Evolutionary conservation across 2,329 filamentous ascomycete genomes (phyloP).

Genomic region (Diaporthe citri): DNA sequence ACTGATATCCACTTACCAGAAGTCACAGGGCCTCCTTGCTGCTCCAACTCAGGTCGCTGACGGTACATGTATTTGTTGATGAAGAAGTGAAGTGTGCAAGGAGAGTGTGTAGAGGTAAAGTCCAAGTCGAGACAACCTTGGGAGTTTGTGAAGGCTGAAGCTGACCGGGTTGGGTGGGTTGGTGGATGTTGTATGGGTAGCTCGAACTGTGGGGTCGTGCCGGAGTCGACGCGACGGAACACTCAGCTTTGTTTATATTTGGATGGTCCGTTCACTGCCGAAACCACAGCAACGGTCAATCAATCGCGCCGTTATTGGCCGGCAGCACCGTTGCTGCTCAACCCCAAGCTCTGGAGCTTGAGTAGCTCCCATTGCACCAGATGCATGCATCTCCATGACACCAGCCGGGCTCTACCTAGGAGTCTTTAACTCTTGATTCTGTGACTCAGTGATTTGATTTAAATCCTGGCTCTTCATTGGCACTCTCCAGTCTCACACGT

Average conservation of each 20-base stretch:
- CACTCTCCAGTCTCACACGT: background rate
- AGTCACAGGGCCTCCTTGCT: constrained; percentile 3
- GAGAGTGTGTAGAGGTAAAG: constrained; percentile 8
- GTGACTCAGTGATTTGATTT: background rate
- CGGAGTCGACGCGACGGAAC: constrained; percentile 29
- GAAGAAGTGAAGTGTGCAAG: background rate
- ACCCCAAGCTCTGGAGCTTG: constrained; percentile 20
- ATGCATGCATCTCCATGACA: constrained; percentile 13
- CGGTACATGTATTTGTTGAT: background rate
- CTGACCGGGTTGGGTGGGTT: background rate
- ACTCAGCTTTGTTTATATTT: constrained; percentile 32
- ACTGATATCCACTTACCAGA: constrained; percentile 17
- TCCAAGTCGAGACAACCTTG: constrained; percentile 17
- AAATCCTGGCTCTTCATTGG: background rate
- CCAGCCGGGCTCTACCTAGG: background rate
- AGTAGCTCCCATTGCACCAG: background rate
- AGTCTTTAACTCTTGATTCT: background rate
- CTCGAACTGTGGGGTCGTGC: constrained; percentile 32
- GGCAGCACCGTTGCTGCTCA: constrained; percentile 26
- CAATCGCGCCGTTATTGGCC: constrained; percentile 21
- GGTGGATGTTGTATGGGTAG: background rate
- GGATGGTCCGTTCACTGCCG: background rate
- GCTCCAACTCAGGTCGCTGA: background rate
- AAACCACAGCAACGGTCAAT: constrained; percentile 28
- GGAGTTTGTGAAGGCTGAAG: constrained; percentile 10